Evolutionary conservation across 441 rosid genomes (phyloP).

Genomic region (Daphne laureola): DNA sequence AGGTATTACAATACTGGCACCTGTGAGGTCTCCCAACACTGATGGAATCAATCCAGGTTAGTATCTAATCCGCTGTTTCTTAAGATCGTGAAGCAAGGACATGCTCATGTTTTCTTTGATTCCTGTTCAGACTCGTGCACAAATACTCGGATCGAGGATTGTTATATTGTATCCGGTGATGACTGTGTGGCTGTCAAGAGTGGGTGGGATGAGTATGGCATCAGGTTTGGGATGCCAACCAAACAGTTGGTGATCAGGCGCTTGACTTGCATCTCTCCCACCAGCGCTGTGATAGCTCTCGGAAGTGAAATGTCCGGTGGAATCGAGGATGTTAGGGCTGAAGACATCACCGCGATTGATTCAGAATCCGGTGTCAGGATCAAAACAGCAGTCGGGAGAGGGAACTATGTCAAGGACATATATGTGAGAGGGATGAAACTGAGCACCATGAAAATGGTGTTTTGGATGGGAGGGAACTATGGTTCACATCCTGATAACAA

Average conservation of each 20-base stretch:
- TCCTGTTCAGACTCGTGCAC: constrained; percentile 49
- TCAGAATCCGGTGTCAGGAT: constrained; percentile 60
- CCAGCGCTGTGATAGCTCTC: constrained; percentile 65
- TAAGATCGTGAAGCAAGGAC: background rate
- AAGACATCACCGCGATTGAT: constrained; percentile 54
- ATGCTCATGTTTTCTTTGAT: constrained; percentile 2
- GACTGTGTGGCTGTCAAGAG: constrained; percentile 69
- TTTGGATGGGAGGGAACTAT: constrained; percentile 67
- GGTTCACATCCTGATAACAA: constrained; percentile 57
- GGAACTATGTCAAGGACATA: constrained; percentile 56
- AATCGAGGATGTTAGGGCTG: constrained; percentile 56
- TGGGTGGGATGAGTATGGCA: constrained; percentile 72
- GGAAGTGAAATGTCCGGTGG: constrained; percentile 80
- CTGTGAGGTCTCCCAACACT: constrained; percentile 57
- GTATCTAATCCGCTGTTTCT: background rate
- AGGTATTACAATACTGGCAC: constrained; percentile 57
- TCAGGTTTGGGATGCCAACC: constrained; percentile 54
- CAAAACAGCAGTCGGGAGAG: constrained; percentile 57
- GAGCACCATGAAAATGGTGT: constrained; percentile 64
- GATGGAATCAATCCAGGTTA: constrained; percentile 79
- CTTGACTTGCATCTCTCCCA: constrained; percentile 61
- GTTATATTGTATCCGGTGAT: constrained; percentile 67
- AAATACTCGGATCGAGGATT: constrained; percentile 54
- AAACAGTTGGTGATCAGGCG: constrained; percentile 53
- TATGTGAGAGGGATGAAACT: constrained; percentile 53